A percentile compares a stretch with the other conserved stretches of the same genome.
Conservation (phyloP, 306 rosid genomes). For the Rosa rugosa region DNA sequence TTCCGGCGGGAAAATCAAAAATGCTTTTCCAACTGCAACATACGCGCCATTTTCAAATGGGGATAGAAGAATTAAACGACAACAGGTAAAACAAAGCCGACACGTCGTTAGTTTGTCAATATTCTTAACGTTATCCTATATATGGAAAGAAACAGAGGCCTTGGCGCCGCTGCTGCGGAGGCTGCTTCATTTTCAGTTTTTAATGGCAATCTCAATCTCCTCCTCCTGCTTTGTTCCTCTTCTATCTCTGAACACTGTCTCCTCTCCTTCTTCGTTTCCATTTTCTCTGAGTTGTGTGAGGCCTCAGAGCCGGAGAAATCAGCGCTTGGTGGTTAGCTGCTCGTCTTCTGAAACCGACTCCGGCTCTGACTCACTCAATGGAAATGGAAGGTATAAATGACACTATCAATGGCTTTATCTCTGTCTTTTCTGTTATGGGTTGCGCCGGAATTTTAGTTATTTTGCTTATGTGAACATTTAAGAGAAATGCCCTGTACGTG, state of each 20-base stretch:
- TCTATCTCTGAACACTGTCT: slow-evolving; percentile 27
- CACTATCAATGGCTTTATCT: neutral
- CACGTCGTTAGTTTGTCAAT: neutral
- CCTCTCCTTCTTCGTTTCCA: slow-evolving; percentile 20
- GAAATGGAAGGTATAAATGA: slow-evolving; percentile 31
- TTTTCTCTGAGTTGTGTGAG: slow-evolving; percentile 23
- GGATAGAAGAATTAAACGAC: neutral
- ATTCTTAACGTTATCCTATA: neutral
- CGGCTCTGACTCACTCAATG: slow-evolving; percentile 26
- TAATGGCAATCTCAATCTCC: slow-evolving; percentile 40
- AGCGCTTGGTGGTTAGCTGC: slow-evolving; percentile 21
- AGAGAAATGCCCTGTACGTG: neutral
- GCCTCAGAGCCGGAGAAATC: slow-evolving; percentile 15
- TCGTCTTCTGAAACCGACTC: slow-evolving; percentile 40
- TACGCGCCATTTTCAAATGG: neutral
- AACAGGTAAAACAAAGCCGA: neutral
- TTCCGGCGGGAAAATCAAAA: neutral
- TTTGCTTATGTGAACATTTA: neutral
- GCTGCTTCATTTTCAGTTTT: neutral
- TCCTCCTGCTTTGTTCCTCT: slow-evolving; percentile 19
- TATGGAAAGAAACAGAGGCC: neutral
- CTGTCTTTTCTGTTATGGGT: neutral
- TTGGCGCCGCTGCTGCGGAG: neutral
- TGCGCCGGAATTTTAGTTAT: neutral
- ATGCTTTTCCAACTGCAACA: neutral